Evolutionary conservation across 78 protist genomes (phyloP), one percentile per base, ranked within the genome.

Genomic region (Guillardia theta): DNA sequence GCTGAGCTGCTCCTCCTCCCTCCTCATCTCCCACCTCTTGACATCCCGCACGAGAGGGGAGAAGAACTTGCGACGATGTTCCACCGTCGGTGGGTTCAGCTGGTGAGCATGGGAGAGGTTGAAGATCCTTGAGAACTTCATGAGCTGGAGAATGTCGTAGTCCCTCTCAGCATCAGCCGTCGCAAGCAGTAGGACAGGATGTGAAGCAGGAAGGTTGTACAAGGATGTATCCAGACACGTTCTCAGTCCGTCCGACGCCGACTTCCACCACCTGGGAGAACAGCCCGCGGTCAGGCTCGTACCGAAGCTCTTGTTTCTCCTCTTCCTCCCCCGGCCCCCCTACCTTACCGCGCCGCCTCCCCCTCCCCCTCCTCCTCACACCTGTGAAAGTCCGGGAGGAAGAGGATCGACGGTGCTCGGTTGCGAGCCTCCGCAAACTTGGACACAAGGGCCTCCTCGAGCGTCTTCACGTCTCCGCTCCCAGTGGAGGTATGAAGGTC

Each of bases 371-470:
- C 62, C 33, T 53, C 62, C 62, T 21, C 6, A 24, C 88, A 77
- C 41, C 36, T 36, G 88, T 77, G 44, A 48, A 41, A 41, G 88
- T 77, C 15, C 54, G 88, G 48, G 24, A 77, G 46, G 88, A 41
- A 41, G 88, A 77, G 22, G 48, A 77, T 48, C 36, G 43, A 36
- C 0, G 88, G 88, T n/a, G 88, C 88, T 27, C 48, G 48, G 22
- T 41, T 36, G 43, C 39, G 43, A n/a, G 88, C 88, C 43, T 77
- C 88, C 0, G 48, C 22, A 24, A 70, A 24, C 83, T 70, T 70
- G 83, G 83, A 15, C 41, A 77, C 88, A 15, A 77, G 88, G 30
- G 39, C 88, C 88, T 77, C 88, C 88, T 77, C 88, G 18, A 77
- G 48, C n/a, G 10, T 77, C 78, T 64, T 64, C 44, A 33, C 78